Base-by-base conservation (phyloP, 805 yeast genomes). In the Candida silvicultrix region DNA sequence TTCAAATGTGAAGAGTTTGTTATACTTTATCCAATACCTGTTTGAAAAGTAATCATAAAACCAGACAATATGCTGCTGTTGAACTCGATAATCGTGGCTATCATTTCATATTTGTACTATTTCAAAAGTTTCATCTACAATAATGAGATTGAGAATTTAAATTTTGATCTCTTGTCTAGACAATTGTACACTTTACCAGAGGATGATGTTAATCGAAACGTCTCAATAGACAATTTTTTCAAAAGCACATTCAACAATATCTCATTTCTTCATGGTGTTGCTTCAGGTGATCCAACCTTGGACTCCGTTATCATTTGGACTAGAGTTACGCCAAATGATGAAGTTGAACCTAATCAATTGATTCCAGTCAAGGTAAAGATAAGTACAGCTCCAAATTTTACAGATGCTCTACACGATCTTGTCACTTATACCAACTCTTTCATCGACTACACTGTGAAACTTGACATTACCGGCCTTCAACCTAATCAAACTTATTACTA, bases 231-330 rank as follows among this genome's bases (percentile, higher is more conserved):
- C 2, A 5, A 3, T 11, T 42, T 34, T 19, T 25, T 31, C 22
- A 36, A 8, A 28, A 28, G 31, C 12, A 10, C 31, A 28, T 28
- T 28, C 25, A 29, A 20, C 7, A 3, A 22, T 4, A 15, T 28
- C n/a, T 21, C 22, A 7, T 56, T 54, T 38, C 34, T 39, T 6
- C 61, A 58, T 36, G 61, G 60, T 12, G 49, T 58, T 4, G 60
- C 60, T 9, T 49, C 55, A 18, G 62, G 62, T 16, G 59, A 58
- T 44, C 62, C 62, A 11, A 43, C 53, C 7, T 28, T 40, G 3
- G 42, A 46, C 23, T 45, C 59, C 2, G 42, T 57, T n/a, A 54
- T 58, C 23, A 34, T 57, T 15, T 58, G 62, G 62, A 58, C 62
- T 3, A 44, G 61, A 38, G 28, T 55, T 38, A 49, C 58, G 4